phyloP scores from a whole-genome alignment of 768 basidiomycete species.

The Psilocybe azurescens region DNA sequence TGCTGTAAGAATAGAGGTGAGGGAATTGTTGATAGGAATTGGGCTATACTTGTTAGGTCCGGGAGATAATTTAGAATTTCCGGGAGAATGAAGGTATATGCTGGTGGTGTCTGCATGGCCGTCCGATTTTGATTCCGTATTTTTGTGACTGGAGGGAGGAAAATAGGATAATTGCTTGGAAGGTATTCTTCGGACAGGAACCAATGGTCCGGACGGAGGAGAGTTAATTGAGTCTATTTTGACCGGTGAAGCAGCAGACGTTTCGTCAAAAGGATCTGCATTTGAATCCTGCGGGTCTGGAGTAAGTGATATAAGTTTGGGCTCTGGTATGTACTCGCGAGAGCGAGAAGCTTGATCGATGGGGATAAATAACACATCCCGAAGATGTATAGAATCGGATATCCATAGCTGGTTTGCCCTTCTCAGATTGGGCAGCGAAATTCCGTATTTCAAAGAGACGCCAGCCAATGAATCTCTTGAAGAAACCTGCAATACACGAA shows the following conservation, averaged over 20 bases:
- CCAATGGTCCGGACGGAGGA: constrained; percentile 21
- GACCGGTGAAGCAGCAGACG: constrained; percentile 16
- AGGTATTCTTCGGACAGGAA: constrained; percentile 51
- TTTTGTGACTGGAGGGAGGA: constrained; percentile 46
- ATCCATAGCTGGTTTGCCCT: constrained; percentile 93
- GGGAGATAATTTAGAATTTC: constrained; percentile 21
- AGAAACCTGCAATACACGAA: constrained; percentile 53
- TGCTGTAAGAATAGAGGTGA: constrained; percentile 49
- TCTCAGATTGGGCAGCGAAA: constrained; percentile 82
- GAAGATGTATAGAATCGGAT: constrained; percentile 89
- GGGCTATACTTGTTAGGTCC: constrained; percentile 33
- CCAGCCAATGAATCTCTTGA: constrained; percentile 83
- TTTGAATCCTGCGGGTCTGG: constrained; percentile 24
- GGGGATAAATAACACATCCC: constrained; percentile 83
- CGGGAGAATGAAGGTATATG: constrained; percentile 9
- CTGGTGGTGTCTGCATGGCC: constrained; percentile 12
- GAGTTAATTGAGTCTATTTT: constrained; percentile 13
- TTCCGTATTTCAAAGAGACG: constrained; percentile 89
- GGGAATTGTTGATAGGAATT: constrained; percentile 37
- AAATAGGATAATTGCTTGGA: constrained; percentile 59
- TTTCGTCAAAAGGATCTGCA: constrained; percentile 17
- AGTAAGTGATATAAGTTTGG: constrained; percentile 31
- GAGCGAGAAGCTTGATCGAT: constrained; percentile 59
- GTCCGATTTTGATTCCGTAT: constrained; percentile 18
- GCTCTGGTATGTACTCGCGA: constrained; percentile 36